Evolutionary conservation across 768 basidiomycete genomes (phyloP), one percentile per base, ranked within the genome.

Genomic region (Lentinula raphanica): DNA sequence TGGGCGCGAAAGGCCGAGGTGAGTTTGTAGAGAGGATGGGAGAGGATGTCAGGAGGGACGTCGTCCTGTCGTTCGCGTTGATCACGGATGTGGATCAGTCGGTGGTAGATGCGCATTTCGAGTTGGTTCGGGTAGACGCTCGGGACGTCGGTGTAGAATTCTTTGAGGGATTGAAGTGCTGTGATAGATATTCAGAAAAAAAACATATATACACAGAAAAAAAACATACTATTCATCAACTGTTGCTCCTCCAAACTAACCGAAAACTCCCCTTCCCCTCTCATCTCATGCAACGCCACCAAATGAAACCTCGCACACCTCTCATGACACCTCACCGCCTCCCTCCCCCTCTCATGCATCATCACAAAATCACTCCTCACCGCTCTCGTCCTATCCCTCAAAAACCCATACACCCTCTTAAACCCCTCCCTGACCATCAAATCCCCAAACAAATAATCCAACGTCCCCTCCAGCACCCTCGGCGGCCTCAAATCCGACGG

Each of bases 91-190:
- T 97, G 93, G 28, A 91, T 87, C 29, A 98, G 83, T 48, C 95
- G 85, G 67, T 95, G 92, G 72, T 98, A 99, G 1, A 97, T 86
- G 31, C 92, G 86, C 86, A 99, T 97, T 71, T 99, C 96, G 46
- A 98, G 81, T 67, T 98, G 95, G 38, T 88, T 90, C 0, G 88
- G 84, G 60, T 87, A 87, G 40, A 74, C 72, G 11, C 1, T 3
- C 2, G 84, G 77, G 58, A 90, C 86, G 65, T 97, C 95, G 62
- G 91, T 86, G 67, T 97, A 96, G 65, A 93, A 94, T 67, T 98
- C 91, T 70, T 92, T 94, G 56, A 98, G 78, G 64, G 89, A 92
- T 69, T 92, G 92, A 36, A 98, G 79, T 15, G 94, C 95, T 98
- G 64, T n/a, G 28, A 48, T 42, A 29, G 31, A 53, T 39, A 53